These are phyloP conservation scores for Eruca vesicaria DNA, from an alignment of 441 rosid genomes.

Conservation along the genomic window DNA sequence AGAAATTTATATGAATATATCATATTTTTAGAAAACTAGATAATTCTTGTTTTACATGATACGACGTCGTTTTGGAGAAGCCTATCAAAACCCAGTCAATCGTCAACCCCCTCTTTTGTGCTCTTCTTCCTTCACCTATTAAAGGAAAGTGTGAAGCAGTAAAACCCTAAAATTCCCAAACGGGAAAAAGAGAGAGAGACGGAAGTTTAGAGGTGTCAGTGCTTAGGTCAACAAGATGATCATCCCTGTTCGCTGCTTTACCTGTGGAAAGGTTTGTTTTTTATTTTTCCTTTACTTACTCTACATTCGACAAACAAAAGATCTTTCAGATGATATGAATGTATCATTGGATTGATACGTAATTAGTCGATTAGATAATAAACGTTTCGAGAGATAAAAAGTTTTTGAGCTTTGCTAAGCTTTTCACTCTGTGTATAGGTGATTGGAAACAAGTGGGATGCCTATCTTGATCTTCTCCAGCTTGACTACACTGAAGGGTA, in stretches of 20 bases:
- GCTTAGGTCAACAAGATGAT: conserved; percentile 48
- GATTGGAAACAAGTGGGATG: conserved; percentile 94
- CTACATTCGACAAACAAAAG: neutral
- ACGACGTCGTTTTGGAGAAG: neutral
- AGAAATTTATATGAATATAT: too few relatives aligned
- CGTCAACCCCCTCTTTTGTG: neutral
- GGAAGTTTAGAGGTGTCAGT: neutral
- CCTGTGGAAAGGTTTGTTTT: conserved; percentile 79
- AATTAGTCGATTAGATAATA: neutral
- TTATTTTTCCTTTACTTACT: neutral
- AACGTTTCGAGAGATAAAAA: neutral
- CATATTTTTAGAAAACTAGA: too few relatives aligned
- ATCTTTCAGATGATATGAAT: neutral
- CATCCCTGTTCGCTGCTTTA: conserved; percentile 91
- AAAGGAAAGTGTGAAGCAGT: neutral
- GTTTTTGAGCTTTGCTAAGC: neutral
- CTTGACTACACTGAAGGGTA: conserved; percentile 93
- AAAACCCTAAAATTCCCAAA: conserved; percentile 15
- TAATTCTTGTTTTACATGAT: neutral
- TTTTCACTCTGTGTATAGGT: conserved; percentile 44
- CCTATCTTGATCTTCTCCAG: conserved; percentile 92
- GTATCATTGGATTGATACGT: neutral
- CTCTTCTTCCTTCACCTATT: neutral
- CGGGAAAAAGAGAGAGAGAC: conserved; percentile 11
- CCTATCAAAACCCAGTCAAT: neutral